phyloP scores from a whole-genome alignment of 768 basidiomycete genomes.

The Lentinula guzmanii region DNA sequence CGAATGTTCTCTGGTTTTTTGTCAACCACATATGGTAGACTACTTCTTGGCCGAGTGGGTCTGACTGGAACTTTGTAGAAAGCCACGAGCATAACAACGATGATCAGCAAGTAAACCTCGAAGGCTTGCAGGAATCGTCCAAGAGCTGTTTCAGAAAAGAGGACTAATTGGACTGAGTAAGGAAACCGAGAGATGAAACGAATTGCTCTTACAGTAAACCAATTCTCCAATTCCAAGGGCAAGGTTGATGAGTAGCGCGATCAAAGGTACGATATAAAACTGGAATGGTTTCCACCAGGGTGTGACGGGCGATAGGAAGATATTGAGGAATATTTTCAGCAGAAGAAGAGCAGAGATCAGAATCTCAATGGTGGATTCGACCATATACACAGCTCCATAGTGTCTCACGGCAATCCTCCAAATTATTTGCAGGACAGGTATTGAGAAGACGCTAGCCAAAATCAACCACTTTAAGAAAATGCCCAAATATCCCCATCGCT shows the following conservation, averaged over 20 bases:
- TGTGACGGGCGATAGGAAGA: slow-evolving; percentile 34
- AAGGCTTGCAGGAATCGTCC: slow-evolving; percentile 38
- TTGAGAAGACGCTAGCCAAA: slow-evolving; percentile 35
- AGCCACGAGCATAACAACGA: slow-evolving; percentile 49
- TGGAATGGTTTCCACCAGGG: slow-evolving; percentile 38
- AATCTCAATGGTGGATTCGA: slow-evolving; percentile 53
- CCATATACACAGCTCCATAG: slow-evolving; percentile 47
- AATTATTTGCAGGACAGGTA: slow-evolving; percentile 53
- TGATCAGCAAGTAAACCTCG: slow-evolving; percentile 55
- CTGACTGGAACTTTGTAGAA: slow-evolving; percentile 21
- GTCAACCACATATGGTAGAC: slow-evolving; percentile 12
- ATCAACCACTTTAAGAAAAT: slow-evolving; percentile 45
- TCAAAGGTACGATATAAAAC: slow-evolving; percentile 42
- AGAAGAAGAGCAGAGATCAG: slow-evolving; percentile 53
- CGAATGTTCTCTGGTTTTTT: slow-evolving; percentile 6
- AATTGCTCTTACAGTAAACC: slow-evolving; percentile 42
- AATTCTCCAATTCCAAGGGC: slow-evolving; percentile 53
- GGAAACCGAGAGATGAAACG: not conserved
- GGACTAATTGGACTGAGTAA: slow-evolving; percentile 31
- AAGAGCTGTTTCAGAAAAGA: slow-evolving; percentile 51
- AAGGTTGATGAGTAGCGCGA: slow-evolving; percentile 45
- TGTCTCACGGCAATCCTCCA: slow-evolving; percentile 47
- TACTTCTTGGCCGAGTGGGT: slow-evolving; percentile 4
- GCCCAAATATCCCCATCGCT: slow-evolving; percentile 55
- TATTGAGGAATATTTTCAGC: slow-evolving; percentile 57